phyloP scores from a whole-genome alignment of 495 filamentous ascomycete species.

The Tuber calosporum region DNA sequence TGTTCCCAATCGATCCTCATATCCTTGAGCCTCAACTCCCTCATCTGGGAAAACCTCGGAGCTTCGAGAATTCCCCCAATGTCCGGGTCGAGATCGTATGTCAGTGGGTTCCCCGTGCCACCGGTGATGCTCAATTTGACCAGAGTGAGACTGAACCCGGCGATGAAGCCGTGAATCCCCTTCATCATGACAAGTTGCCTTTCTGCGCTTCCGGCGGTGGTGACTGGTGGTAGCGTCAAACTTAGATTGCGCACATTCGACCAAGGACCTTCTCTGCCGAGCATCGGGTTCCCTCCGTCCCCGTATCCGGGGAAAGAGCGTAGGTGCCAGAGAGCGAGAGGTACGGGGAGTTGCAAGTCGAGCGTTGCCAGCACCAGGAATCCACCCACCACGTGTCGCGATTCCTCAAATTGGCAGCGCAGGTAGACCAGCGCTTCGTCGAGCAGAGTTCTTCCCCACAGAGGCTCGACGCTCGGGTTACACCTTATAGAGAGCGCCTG shows the following conservation, averaged over 20 bases:
- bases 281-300: constrained; percentile 3
- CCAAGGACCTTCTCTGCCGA: constrained; percentile 7
- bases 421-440: constrained; percentile 26
- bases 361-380: constrained; percentile 2
- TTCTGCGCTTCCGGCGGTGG: background rate
- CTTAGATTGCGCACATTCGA: constrained; percentile 12
- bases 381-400: background rate
- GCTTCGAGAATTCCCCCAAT: constrained; percentile 15
- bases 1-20: constrained; percentile 9
- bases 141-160: constrained; percentile 8
- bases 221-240: constrained; percentile 8
- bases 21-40: constrained; percentile 12
- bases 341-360: constrained; percentile 21
- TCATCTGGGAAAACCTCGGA: background rate
- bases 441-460: constrained; percentile 22
- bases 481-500: constrained; percentile 17
- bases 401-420: constrained; percentile 24
- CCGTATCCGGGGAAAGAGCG: constrained; percentile 18
- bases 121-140: background rate
- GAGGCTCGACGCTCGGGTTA: background rate
- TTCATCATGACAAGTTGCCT: constrained; percentile 15
- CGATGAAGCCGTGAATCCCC: constrained; percentile 13
- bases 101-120: constrained; percentile 11
- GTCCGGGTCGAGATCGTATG: constrained; percentile 13
- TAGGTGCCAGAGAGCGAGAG: constrained; percentile 24